Evolutionary conservation across 768 basidiomycete genomes (phyloP).

Genomic region (Trametes gibbosa): DNA sequence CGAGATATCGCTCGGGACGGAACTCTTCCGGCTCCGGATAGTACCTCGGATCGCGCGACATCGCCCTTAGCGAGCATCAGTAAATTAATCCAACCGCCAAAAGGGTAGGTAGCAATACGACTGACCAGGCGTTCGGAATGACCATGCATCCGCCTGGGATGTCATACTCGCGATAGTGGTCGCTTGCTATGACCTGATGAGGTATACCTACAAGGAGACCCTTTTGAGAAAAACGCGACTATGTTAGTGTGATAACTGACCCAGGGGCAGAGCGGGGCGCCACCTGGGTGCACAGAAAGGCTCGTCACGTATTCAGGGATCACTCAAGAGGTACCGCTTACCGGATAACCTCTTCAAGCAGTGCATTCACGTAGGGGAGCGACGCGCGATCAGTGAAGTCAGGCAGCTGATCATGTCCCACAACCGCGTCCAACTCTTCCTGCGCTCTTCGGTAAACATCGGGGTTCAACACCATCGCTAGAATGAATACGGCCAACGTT

Average conservation of each 20-base stretch:
- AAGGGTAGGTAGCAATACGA: background rate
- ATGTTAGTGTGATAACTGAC: background rate
- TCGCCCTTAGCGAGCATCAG: constrained; percentile 18
- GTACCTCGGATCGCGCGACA: constrained; percentile 19
- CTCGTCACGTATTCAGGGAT: too few species aligned
- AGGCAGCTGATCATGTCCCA: constrained; percentile 38
- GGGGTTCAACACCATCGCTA: constrained; percentile 36
- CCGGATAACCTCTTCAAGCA: constrained; percentile 35
- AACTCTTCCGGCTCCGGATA: constrained; percentile 47
- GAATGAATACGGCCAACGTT: constrained; percentile 35
- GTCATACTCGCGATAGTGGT: constrained; percentile 25
- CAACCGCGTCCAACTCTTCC: constrained; percentile 39
- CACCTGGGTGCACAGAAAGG: background rate
- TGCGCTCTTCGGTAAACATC: constrained; percentile 37
- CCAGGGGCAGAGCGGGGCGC: constrained; percentile 1
- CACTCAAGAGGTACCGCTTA: background rate
- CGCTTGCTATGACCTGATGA: constrained; percentile 21
- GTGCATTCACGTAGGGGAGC: constrained; percentile 39
- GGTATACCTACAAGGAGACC: constrained; percentile 17
- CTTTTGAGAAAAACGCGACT: background rate
- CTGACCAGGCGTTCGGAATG: constrained; percentile 22
- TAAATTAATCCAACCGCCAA: background rate
- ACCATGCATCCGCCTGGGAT: constrained; percentile 28
- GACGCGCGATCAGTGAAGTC: constrained; percentile 35
- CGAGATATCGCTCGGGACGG: constrained; percentile 41